A percentile compares a stretch with the other conserved stretches of the same genome.
phyloP scores from a whole-genome alignment of 23 red algal species.

The Gracilaria domingensis region DNA sequence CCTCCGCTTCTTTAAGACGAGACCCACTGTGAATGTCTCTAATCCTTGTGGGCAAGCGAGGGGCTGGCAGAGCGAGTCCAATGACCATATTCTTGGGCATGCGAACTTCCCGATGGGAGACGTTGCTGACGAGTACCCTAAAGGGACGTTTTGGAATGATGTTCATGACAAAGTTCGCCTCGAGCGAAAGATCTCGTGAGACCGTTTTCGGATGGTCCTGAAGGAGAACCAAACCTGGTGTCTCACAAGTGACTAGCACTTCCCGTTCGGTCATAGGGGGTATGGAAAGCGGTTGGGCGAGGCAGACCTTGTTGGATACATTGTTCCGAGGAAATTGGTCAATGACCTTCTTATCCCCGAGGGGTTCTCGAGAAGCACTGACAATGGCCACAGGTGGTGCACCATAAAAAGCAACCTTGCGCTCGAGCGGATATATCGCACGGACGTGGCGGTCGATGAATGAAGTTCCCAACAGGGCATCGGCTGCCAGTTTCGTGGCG shows the following conservation, averaged over 20 bases:
- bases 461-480: no score
- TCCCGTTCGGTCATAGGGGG: no score
- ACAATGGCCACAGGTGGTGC: no score
- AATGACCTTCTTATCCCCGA: no score
- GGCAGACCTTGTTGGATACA: no score
- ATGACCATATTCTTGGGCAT: constrained; percentile 7
- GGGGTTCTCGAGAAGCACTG: no score
- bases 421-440: no score
- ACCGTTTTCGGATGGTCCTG: constrained; percentile 36
- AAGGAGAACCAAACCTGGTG: constrained; percentile 13
- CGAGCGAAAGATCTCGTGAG: background rate
- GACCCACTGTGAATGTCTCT: background rate
- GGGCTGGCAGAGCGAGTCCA: background rate
- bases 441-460: no score
- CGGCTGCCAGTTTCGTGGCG: no score
- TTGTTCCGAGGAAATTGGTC: no score
- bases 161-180: constrained; percentile 19
- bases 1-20: background rate
- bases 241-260: constrained; percentile 16
- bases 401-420: no score
- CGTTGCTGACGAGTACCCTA: constrained; percentile 2
- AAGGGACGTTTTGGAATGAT: constrained; percentile 15
- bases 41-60: background rate
- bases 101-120: background rate
- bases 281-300: no score